These are phyloP conservation scores for Sistotremastrum niveocremeum DNA, from an alignment of 768 basidiomycete genomes.

Conservation along the genomic window DNA sequence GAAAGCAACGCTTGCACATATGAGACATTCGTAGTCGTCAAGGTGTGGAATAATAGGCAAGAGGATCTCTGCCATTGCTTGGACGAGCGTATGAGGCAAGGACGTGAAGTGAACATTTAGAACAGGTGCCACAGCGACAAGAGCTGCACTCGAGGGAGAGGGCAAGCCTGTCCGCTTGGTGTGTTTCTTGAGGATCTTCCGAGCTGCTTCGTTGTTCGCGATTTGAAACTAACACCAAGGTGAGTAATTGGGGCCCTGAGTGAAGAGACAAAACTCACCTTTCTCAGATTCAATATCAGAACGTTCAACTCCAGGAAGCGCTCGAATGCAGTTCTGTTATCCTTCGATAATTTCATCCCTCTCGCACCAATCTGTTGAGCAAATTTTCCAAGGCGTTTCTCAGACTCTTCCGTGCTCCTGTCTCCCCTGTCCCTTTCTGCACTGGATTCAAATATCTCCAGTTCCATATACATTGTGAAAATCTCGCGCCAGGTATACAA, in stretches of 20 bases:
- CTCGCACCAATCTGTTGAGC: slow-evolving; percentile 41
- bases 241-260: neutral
- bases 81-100: slow-evolving; percentile 54
- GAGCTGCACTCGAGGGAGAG: slow-evolving; percentile 24
- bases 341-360: slow-evolving; percentile 37
- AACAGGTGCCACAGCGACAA: slow-evolving; percentile 3
- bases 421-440: slow-evolving; percentile 56
- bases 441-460: slow-evolving; percentile 71
- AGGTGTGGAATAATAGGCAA: slow-evolving; percentile 69
- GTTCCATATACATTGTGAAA: slow-evolving; percentile 76
- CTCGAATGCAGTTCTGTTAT: slow-evolving; percentile 47
- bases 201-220: slow-evolving; percentile 78
- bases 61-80: slow-evolving; percentile 70
- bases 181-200: slow-evolving; percentile 93
- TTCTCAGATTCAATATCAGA: slow-evolving; percentile 69
- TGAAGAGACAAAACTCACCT: slow-evolving; percentile 27
- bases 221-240: slow-evolving; percentile 44
- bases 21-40: slow-evolving; percentile 78
- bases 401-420: slow-evolving; percentile 52
- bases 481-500: slow-evolving; percentile 84
- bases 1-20: slow-evolving; percentile 85
- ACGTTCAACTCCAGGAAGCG: slow-evolving; percentile 65
- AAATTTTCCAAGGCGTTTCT: slow-evolving; percentile 50
- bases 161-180: slow-evolving; percentile 79
- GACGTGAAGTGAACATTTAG: slow-evolving; percentile 15